Base-by-base conservation (phyloP, 1,139 yeast species). In the Pichia sp. region DNA sequence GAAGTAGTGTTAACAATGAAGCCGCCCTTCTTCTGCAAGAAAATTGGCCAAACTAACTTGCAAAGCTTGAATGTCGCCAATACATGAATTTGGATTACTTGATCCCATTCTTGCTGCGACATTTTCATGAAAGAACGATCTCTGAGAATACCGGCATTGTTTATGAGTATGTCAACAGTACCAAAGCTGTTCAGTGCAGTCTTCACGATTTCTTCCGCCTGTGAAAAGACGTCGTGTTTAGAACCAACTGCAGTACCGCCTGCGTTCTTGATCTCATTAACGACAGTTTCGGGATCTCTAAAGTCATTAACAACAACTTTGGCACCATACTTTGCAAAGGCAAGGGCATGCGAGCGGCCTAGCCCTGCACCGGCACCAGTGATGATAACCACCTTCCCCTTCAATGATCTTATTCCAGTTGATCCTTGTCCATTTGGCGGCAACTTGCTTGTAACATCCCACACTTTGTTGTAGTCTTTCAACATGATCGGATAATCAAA, bases 361-460 rank as follows among this genome's bases (percentile, higher is more conserved):
- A 91, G 72, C 41, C 98, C 98, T 40, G 86, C 82, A 51, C 96
- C 97, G 35, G 96, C 93, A 51, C 98, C 98, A 27, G 97, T 91
- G 40, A 91, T 77, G 46, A 91, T 73, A 34, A 86, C 96, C 41
- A 88, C 96, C 63, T 82, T 84, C 51, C 69, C 87, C 58, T 77
- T 79, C 60, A 88, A 66, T 29, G 85, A 72, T 4, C 39, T 34
- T 27, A 73, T 59, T 29, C 58, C 50, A 29, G 77, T 72, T 38
- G 66, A 66, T 30, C 67, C 68, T 51, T 80, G 82, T 52, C 81
- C 82, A 30, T 68, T 64, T 46, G 70, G 67, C n/a, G 78, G 69
- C 47, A 78, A 59, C 34, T 63, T 55, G 37, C 64, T 63, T 15
- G 85, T 81, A 32, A 67, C 69, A 21, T 61, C 62, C 47, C 69